phyloP scores from a whole-genome alignment of 331 rosid species.

The Pyrus hybrid region DNA sequence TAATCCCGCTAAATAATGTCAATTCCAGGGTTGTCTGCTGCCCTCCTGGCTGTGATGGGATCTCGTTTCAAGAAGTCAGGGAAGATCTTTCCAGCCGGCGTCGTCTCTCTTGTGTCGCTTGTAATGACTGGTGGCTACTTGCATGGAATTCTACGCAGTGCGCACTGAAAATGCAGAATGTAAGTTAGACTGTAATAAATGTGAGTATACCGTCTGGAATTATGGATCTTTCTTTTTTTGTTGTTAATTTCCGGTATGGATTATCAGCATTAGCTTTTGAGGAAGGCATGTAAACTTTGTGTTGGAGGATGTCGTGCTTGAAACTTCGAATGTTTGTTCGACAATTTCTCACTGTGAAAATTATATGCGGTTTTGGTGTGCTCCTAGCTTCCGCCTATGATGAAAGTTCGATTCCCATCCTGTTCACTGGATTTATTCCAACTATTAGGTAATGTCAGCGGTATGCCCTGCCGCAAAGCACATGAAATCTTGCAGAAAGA shows the following conservation, averaged over 20 bases:
- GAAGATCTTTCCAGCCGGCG: conserved; percentile 95
- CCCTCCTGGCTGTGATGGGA: conserved; percentile 89
- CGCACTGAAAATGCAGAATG: conserved; percentile 40
- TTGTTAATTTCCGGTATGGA: background rate
- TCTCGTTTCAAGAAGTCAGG: conserved; percentile 90
- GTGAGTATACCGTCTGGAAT: background rate
- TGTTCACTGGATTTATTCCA: background rate
- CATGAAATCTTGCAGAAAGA: background rate
- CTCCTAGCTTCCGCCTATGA: background rate
- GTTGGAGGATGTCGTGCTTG: background rate
- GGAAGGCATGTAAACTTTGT: background rate
- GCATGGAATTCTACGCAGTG: conserved; percentile 82
- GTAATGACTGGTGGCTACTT: conserved; percentile 90
- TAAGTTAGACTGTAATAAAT: background rate
- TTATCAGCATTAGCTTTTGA: background rate
- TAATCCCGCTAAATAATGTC: too few relatives aligned
- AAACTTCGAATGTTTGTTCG: background rate
- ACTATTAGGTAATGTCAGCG: too few relatives aligned
- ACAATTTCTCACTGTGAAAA: background rate
- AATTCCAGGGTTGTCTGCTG: conserved; percentile 79
- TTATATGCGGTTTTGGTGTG: background rate
- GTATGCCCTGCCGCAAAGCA: too few relatives aligned
- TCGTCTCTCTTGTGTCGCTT: conserved; percentile 77
- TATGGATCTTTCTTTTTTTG: background rate
- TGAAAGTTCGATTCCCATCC: background rate